Conservation (phyloP, 768 basidiomycete species). For the Leccinum uliginosum region DNA sequence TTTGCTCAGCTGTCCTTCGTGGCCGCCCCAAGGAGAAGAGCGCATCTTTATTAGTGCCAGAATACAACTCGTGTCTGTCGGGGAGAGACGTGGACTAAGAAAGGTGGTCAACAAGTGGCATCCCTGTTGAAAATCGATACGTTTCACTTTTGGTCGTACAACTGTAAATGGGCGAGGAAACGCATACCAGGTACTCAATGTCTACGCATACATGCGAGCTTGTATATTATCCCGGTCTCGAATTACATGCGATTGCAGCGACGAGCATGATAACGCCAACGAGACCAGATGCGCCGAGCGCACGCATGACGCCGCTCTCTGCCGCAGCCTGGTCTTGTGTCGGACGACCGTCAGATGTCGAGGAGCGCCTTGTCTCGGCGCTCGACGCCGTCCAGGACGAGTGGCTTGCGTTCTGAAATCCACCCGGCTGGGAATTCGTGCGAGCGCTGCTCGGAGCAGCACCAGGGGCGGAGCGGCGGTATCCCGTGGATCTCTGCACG, state of each 20-base stretch:
- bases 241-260: slow-evolving; percentile 12
- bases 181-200: neutral
- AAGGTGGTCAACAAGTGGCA: slow-evolving; percentile 6
- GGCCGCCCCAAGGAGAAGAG: slow-evolving; percentile 15
- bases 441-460: neutral
- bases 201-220: neutral
- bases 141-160: neutral
- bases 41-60: slow-evolving; percentile 1
- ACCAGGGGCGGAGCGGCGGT: slow-evolving; percentile 1
- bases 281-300: slow-evolving; percentile 26
- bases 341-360: slow-evolving; percentile 6
- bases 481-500: slow-evolving; percentile 28
- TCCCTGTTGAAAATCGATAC: neutral
- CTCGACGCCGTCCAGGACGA: slow-evolving; percentile 6
- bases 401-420: slow-evolving; percentile 3
- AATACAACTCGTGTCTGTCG: slow-evolving; percentile 14
- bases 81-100: slow-evolving; percentile 18
- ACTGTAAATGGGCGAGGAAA: neutral
- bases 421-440: neutral
- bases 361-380: neutral
- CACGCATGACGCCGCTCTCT: slow-evolving; percentile 24
- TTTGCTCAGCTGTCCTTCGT: slow-evolving; percentile 4
- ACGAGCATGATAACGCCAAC: slow-evolving; percentile 26
- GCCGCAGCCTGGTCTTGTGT: slow-evolving; percentile 21
- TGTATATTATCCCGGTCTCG: slow-evolving; percentile 15